Evolutionary conservation across 139 green algal genomes (phyloP).

Genomic region (Chara braunii): DNA sequence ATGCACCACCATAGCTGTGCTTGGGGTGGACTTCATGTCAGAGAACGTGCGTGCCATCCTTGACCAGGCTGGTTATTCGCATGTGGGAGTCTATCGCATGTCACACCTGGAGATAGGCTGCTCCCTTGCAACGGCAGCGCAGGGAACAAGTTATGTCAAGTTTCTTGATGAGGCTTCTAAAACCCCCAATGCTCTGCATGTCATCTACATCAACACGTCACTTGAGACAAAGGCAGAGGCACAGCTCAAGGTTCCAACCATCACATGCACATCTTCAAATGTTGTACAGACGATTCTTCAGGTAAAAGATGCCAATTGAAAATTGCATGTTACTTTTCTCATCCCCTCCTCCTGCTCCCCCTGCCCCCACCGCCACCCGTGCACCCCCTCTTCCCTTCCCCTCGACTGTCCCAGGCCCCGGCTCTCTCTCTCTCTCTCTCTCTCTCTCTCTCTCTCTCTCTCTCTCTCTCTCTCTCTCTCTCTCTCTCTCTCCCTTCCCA

Average conservation of each 20-base stretch:
- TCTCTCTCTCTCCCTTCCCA: too few species aligned
- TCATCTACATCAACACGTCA: conserved; percentile 98
- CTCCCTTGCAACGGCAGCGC: conserved; percentile 88
- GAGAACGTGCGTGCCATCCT: conserved; percentile 96
- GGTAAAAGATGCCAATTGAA: too few species aligned
- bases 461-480: too few species aligned
- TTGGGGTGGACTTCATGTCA: conserved; percentile 98
- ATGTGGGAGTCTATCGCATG: conserved; percentile 85
- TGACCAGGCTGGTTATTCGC: conserved; percentile 62
- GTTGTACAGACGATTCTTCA: conserved; percentile 94
- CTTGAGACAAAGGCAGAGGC: conserved; percentile 85
- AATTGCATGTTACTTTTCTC: too few species aligned
- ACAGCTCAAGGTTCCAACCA: conserved; percentile 81
- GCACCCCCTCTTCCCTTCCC: too few species aligned
- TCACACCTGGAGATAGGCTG: conserved; percentile 75
- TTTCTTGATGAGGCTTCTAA: conserved; percentile 60
- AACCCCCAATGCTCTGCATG: conserved; percentile 66
- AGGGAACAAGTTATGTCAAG: conserved; percentile 59
- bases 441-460: too few species aligned
- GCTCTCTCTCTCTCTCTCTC: too few species aligned
- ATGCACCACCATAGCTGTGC: conserved; percentile 76
- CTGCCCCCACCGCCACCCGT: neutral
- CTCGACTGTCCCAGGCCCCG: too few species aligned
- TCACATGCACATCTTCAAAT: conserved; percentile 98
- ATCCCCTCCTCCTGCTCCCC: too few species aligned